Evolutionary conservation across 345 rosid species (phyloP), one percentile per base, ranked within the genome.

Genomic region (Dipteronia sinensis): DNA sequence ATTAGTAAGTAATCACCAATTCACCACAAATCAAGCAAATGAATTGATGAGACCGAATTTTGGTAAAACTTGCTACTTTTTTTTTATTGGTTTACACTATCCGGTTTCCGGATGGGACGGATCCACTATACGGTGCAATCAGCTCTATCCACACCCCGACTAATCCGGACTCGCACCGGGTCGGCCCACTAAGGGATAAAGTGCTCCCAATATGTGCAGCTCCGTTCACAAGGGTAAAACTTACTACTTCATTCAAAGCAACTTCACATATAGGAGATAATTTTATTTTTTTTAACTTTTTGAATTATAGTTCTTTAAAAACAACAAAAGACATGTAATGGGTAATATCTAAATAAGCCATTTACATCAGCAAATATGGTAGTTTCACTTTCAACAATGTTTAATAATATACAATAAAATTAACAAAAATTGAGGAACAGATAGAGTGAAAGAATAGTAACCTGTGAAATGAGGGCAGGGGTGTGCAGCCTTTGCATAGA

Each of bases 401-500:
- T 34, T 34, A 34, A 34, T 34, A n/a, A n/a, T n/a, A n/a, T n/a
- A n/a, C n/a, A n/a, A n/a, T n/a, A n/a, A n/a, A n/a, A n/a, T 34
- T 34, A 34, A 34, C 38, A 34, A 4, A 34, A 34, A 34, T 49
- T 3, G 19, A 59, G 27, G 20, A 20, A 58, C 3, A 58, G 10
- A 7, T 5, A 59, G 25, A 59, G 64, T 0, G 64, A 59, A n/a
- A 38, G 34, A 46, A 15, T 25, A 31, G 76, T 66, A 72, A 91
- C 97, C 94, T 83, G 92, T 68, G 79, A 81, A 44, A 81, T 53
- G 79, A 85, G 78, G 78, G 77, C 76, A 71, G 89, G 82, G 73
- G 79, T 53, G 71, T 83, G 86, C 42, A 87, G 76, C 87, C 75
- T 76, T 81, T 89, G 90, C 82, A 87, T 72, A 27, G 92, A 84